Conservation (phyloP, 2,329 filamentous ascomycete species). For the Fusarium algeriense region DNA sequence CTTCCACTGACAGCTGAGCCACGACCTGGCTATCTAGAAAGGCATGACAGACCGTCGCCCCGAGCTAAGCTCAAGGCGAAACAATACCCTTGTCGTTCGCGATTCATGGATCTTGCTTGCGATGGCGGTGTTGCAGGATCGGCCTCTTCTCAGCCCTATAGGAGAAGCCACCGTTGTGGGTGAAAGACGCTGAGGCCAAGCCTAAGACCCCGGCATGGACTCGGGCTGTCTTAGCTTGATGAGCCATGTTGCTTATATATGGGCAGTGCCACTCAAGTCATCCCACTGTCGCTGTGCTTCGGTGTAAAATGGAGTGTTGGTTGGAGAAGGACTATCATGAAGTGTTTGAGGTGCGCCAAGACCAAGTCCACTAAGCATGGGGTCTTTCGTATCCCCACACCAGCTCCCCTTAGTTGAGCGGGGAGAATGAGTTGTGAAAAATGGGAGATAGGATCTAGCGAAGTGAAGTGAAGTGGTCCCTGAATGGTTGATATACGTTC, state of each 20-base stretch:
- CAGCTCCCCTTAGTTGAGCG: conserved; percentile 11
- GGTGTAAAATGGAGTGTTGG: neutral
- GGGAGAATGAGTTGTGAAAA: conserved; percentile 11
- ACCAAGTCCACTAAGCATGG: conserved; percentile 17
- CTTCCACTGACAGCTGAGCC: conserved; percentile 3
- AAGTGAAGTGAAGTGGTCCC: conserved; percentile 4
- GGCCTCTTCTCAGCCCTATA: conserved; percentile 36
- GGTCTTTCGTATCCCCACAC: conserved; percentile 23
- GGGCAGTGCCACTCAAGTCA: conserved; percentile 5
- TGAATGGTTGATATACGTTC: conserved; percentile 23
- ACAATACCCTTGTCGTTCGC: conserved; percentile 16
- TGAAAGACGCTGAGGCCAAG: conserved; percentile 1
- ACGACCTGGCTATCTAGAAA: neutral
- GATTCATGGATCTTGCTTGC: conserved; percentile 38
- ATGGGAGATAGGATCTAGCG: conserved; percentile 32
- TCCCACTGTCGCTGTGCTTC: conserved; percentile 3
- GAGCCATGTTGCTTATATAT: neutral
- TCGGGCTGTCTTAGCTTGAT: conserved; percentile 4
- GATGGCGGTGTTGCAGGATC: conserved; percentile 24
- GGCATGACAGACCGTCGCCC: conserved; percentile 15
- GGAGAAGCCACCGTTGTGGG: conserved; percentile 12
- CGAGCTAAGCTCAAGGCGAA: conserved; percentile 11
- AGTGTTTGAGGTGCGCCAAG: conserved; percentile 22
- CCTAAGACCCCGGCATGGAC: neutral
- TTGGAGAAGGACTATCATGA: conserved; percentile 13